A percentile compares a stretch with the other conserved stretches of the same genome.
Conservation (phyloP, 768 basidiomycete genomes). For the Boletellus ananiceps region DNA sequence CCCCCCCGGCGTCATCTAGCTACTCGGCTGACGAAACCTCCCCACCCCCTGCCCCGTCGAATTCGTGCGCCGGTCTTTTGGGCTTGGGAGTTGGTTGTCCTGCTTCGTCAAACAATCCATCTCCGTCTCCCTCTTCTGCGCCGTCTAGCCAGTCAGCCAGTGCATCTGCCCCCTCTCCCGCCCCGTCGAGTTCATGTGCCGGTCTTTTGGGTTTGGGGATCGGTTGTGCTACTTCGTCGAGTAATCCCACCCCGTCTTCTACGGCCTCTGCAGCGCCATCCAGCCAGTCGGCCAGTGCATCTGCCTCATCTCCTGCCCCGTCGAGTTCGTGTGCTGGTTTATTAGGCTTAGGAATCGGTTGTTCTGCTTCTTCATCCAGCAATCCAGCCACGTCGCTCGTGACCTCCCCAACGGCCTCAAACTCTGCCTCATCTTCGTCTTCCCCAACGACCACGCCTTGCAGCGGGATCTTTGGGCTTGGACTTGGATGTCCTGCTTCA, state of each 20-base stretch:
- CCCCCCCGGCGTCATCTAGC: not conserved
- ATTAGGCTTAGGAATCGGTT: conserved; percentile 9
- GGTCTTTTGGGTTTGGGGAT: conserved; percentile 11
- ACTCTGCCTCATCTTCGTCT: not conserved
- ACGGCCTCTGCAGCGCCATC: not conserved
- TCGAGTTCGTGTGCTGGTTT: conserved; percentile 10
- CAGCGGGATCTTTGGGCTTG: conserved; percentile 14
- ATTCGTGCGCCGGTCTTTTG: conserved; percentile 8
- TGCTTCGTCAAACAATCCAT: not conserved
- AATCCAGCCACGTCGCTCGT: conserved; percentile 1
- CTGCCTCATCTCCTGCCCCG: not conserved
- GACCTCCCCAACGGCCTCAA: not conserved
- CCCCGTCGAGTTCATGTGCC: conserved; percentile 4
- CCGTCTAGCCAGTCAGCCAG: not conserved
- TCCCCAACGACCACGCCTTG: conserved; percentile 5
- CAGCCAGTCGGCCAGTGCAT: not conserved
- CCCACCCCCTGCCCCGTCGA: not conserved
- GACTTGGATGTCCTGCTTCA: conserved; percentile 6
- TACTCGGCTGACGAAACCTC: not conserved
- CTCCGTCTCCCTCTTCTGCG: not conserved
- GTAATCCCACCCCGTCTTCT: not conserved
- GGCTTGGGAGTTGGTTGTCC: conserved; percentile 8
- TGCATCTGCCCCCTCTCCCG: not conserved
- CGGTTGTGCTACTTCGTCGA: conserved; percentile 5
- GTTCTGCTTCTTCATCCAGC: conserved; percentile 6